Conservation (phyloP, 805 yeast genomes). For the Suhomyces kilbournensis region DNA sequence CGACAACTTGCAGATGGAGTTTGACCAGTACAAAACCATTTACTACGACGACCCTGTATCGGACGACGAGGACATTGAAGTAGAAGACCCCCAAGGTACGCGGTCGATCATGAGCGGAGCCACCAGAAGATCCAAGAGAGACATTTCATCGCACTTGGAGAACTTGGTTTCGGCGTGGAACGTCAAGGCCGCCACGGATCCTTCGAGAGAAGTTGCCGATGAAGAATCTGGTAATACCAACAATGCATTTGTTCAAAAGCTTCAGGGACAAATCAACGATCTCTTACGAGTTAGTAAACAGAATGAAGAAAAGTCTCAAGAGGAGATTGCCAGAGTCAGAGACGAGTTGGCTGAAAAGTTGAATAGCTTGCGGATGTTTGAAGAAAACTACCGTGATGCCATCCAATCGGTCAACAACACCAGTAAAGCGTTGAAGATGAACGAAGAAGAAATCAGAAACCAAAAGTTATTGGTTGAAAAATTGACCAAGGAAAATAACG, state of each 20-base stretch:
- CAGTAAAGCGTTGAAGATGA: constrained; percentile 66
- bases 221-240: constrained; percentile 7
- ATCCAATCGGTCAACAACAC: constrained; percentile 70
- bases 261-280: constrained; percentile 58
- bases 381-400: constrained; percentile 69
- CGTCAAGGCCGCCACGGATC: constrained; percentile 10
- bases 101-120: constrained; percentile 22
- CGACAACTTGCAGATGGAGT: constrained; percentile 44
- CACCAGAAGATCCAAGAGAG: constrained; percentile 24
- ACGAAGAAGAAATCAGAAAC: constrained; percentile 67
- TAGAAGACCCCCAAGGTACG: constrained; percentile 12
- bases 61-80: constrained; percentile 21
- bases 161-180: constrained; percentile 35
- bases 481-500: constrained; percentile 65
- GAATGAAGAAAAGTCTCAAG: constrained; percentile 21
- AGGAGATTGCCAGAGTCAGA: constrained; percentile 33
- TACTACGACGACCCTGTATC: constrained; percentile 29
- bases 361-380: constrained; percentile 38
- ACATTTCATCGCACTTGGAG: constrained; percentile 35
- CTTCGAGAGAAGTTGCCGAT: not conserved
- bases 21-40: constrained; percentile 37
- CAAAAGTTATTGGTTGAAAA: constrained; percentile 55
- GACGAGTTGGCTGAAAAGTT: constrained; percentile 31
- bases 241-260: constrained; percentile 30
- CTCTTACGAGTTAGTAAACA: constrained; percentile 47